phyloP scores from a whole-genome alignment of 2,329 filamentous ascomycete species.

The Aureobasidium sp. region DNA sequence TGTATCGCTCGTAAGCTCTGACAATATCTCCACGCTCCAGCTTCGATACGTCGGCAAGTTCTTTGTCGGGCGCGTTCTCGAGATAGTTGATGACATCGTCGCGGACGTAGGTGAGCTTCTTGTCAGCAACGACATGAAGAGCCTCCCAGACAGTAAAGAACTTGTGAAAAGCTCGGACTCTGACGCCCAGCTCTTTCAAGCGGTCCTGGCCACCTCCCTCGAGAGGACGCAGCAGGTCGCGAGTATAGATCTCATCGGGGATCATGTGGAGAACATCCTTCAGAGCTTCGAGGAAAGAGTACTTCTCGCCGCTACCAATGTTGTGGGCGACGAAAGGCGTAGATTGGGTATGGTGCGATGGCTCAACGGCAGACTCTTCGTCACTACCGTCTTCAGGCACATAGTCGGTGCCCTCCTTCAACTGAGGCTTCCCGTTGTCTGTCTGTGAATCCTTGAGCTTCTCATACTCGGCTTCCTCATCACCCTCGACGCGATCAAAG shows the following conservation, averaged over 20 bases:
- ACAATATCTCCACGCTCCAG: conserved; percentile 29
- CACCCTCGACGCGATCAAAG: not conserved
- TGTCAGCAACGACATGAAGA: conserved; percentile 27
- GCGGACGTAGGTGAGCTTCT: conserved; percentile 34
- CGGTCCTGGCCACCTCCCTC: conserved; percentile 34
- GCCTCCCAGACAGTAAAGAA: conserved; percentile 38
- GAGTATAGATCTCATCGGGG: conserved; percentile 31
- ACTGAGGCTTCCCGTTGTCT: not conserved
- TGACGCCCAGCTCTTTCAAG: conserved; percentile 35
- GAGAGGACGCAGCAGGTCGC: conserved; percentile 34
- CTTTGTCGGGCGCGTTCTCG: conserved; percentile 21
- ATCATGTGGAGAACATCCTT: conserved; percentile 25
- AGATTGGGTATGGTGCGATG: not conserved
- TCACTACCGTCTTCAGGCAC: not conserved
- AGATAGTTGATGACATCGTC: conserved; percentile 38
- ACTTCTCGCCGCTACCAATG: conserved; percentile 9
- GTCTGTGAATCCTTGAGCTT: conserved; percentile 11
- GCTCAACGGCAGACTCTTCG: not conserved
- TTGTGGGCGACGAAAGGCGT: conserved; percentile 8
- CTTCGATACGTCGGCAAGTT: conserved; percentile 22
- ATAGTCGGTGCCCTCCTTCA: conserved; percentile 2
- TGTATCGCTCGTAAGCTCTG: conserved; percentile 38
- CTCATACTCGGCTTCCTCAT: conserved; percentile 11
- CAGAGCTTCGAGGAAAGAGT: conserved; percentile 8
- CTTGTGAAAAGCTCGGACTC: conserved; percentile 34